Evolutionary conservation across 2,329 filamentous ascomycete genomes (phyloP), one percentile per base, ranked within the genome.

Genomic region (Sporothrix luriei): DNA sequence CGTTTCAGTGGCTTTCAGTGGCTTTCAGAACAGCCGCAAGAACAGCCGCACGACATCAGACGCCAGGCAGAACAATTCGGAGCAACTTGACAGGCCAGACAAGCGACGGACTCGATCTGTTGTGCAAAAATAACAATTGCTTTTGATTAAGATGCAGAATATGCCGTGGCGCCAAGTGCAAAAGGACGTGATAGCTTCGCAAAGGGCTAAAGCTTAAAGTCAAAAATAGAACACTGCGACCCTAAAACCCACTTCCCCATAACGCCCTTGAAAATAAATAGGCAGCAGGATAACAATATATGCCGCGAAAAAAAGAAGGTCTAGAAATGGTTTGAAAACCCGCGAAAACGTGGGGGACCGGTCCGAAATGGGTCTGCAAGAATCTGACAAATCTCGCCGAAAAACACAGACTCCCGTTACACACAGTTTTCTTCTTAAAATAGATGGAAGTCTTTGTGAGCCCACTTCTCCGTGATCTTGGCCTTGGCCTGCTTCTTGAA

Each of bases 391-490:
- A 59, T 11, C 4, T 11, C 11, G 16, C 14, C 14, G n/a, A 67
- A 38, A 49, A 46, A 29, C 54, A 38, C 16, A n/a, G 54, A 38
- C 54, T 19, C 54, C 51, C 29, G 54, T 13, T n/a, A 10, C 54
- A 29, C 21, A 6, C 21, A 19, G n/a, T 40, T 43, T 10, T 29
- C 33, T 19, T 40, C 19, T 38, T 69, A 74, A 21, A 74, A 73
- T 68, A 91, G 80, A 75, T 84, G 85, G 80, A 97, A 99, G 78
- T 99, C 95, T 85, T 99, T 99, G 83, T 97, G 92, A 57, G 90
- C 88, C 95, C 95, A 99, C 82, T 98, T 99, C 86, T 98, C 95
- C 7, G 93, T 97, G 66, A 89, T 80, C 79, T 91, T 92, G 74
- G 84, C 89, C 84, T 89, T 94, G 73, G 88, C 87, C 83, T 95